Evolutionary conservation across 2,329 filamentous ascomycete species (phyloP), one percentile per base, ranked within the genome.

Genomic region (Apiospora sp.): DNA sequence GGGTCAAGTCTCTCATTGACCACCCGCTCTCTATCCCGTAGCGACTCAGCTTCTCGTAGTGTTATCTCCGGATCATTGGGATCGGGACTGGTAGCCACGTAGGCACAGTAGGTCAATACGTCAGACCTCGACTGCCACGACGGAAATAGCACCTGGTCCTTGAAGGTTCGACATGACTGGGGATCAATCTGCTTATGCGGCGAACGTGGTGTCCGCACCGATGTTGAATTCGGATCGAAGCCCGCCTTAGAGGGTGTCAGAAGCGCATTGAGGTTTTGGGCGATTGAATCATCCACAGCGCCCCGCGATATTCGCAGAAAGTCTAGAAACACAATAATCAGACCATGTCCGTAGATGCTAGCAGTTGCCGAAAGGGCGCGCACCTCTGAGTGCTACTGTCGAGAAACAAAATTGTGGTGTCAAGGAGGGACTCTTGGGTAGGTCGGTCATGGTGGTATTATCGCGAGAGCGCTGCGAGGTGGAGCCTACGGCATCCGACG

Each of bases 1-100:
- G 96, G 96, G 84, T 99, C 96, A 73, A 98, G 82, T 72, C 96
- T 87, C 83, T 98, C 96, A 81, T 98, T 90, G 5, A 98, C 91
- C 0, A 96, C 87, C 70, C 91, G 87, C 78, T 96, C 92, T 68
- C 92, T 87, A 75, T 93, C 91, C 77, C 86, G 90, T 72, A 91
- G 89, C 71, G 90, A 90, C 82, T 97, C 93, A 0, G 91, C 86
- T 78, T 94, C 88, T 71, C 93, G 86, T 24, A 93, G 78, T 0
- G 93, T 85, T 37, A 91, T 87, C 72, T 96, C 93, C 0, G 95
- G 95, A 77, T 98, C 95, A 73, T 96, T 89, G 0, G 94, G 94
- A 78, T 98, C 95, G 0, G 94, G 93, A 73, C 92, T 93, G 14
- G 94, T 94, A 3, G 96, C 96, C 0, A 99, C 95, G 48, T 92